Base-by-base conservation (phyloP, 495 filamentous ascomycete genomes). In the Glutinoglossum americanum region DNA sequence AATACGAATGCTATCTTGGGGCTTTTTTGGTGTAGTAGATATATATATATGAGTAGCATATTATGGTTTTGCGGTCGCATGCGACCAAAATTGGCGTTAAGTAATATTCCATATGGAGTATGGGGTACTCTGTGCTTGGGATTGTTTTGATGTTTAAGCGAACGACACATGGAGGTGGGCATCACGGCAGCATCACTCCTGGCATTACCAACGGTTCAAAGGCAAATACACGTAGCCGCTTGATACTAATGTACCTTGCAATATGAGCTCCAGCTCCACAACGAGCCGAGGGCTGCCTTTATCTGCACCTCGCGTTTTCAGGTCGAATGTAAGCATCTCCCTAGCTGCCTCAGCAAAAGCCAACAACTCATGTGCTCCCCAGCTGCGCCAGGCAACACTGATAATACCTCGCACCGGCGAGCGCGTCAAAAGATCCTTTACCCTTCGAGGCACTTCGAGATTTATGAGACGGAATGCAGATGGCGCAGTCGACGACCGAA, bases 351-450 rank as follows among this genome's bases (percentile, higher is more conserved):
- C 21, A 51, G 47, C 19, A 28, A 1, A 25, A 25, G 21, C 21
- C 26, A 25, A 17, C 23, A 15, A 32, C 10, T 17, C 11, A n/a
- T 53, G 13, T 47, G 4, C 3, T 25, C 4, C 49, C 2, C 28
- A 56, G 54, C 67, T 76, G 28, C 75, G 75, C 47, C 69, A 78
- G 56, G 75, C 75, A 33, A 76, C 75, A 19, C 72, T 78, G 53
- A 71, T 80, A 56, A 67, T 80, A 28, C 76, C 70, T 59, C 26
- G 68, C 61, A 77, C 75, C 28, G 76, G 76, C 13, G 72, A 77
- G 62, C 74, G 76, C 35, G 60, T 79, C 26, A 76, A 70, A 65
- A 68, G 74, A 57, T 67, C 72, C 45, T 66, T 79, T 7, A 77
- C 69, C 45, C 66, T 80, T 55, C 56, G 60, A 35, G 30, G 39